Evolutionary conservation across 2,329 filamentous ascomycete species (phyloP), one percentile per base, ranked within the genome.

Genomic region (Fusarium illudens): DNA sequence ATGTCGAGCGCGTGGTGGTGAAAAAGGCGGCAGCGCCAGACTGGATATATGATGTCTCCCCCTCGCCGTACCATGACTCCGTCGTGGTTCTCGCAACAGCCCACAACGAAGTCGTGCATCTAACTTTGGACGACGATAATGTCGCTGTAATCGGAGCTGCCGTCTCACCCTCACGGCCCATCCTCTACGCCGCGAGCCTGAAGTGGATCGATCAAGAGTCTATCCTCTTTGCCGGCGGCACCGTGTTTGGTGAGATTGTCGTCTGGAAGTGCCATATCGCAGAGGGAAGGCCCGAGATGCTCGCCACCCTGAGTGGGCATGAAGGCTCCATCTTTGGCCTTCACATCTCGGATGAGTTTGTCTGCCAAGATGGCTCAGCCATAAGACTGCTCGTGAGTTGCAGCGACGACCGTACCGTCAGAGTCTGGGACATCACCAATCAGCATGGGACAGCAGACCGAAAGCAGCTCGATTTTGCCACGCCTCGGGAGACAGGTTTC

Each of bases 271-370:
- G 88, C 71, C 79, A 81, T 48, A 71, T 84, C n/a, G 32, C 52
- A 49, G 10, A 46, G 4, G 58, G 44, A 6, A 25, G 37, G 15
- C 49, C 65, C 36, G 80, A 86, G 68, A 78, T 87, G 19, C 78
- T 88, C 4, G 84, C 81, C 59, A 82, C 87, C 22, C 84, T 91
- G 51, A 82, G 83, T 0, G 89, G 89, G 1, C 96, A 99, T 73
- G 94, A 97, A 74, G 96, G 96, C 0, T 97, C 95, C 1, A 91
- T 99, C 27, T 99, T 97, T 70, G 94, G 93, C 2, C 92, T 99
- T 3, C 85, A 89, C 30, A 91, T 98, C 33, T 97, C 93, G 0
- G 68, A 77, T 90, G 69, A 71, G n/a, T 25, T 19, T 64, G 66
- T 7, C 68, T 79, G 20, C 65, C 27, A 76, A 2, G 76, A 80